A percentile compares a stretch with the other conserved stretches of the same genome.
Evolutionary conservation across 139 green algal species (phyloP).

Genomic region (Chlorella sp.): DNA sequence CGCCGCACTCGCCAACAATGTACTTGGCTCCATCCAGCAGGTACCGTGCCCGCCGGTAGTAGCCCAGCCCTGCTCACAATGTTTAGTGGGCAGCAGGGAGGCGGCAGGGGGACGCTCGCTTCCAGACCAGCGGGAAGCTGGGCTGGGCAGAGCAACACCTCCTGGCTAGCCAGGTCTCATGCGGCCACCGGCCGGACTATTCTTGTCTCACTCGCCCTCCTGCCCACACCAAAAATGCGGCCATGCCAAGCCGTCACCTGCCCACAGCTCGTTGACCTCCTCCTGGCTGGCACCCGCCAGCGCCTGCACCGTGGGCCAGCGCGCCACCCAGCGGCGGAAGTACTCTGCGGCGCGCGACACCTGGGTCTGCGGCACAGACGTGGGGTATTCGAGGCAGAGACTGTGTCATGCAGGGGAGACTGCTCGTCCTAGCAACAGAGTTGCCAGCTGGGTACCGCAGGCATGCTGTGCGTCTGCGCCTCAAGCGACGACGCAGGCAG

Average conservation of each 20-base stretch:
- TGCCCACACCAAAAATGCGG: too few species aligned
- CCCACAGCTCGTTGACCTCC: slow-evolving; percentile 92
- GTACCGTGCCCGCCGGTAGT: slow-evolving; percentile 95
- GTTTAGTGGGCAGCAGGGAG: background rate
- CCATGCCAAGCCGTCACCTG: slow-evolving; percentile 23
- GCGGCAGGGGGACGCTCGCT: background rate
- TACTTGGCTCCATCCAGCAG: slow-evolving; percentile 90
- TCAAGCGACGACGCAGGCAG: too few species aligned
- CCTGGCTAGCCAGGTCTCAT: too few species aligned
- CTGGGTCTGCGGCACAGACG: slow-evolving; percentile 50
- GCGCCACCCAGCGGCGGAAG: slow-evolving; percentile 75
- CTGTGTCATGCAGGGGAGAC: too few species aligned
- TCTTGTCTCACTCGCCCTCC: too few species aligned
- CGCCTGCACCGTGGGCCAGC: slow-evolving; percentile 84
- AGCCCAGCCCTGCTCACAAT: slow-evolving; percentile 83
- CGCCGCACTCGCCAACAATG: slow-evolving; percentile 69
- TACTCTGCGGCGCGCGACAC: slow-evolving; percentile 58
- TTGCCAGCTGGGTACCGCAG: too few species aligned
- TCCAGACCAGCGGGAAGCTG: too few species aligned
- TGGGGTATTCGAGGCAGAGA: background rate
- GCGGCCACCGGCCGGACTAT: too few species aligned
- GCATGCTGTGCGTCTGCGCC: too few species aligned
- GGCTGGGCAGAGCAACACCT: too few species aligned
- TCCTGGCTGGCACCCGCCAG: slow-evolving; percentile 85
- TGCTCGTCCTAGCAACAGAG: too few species aligned